Percentiles rank a stretch among this genome's conserved stretches.
These are phyloP conservation scores for Verticillium tricorpus DNA, from an alignment of 2,329 filamentous ascomycete species.

Conservation along the genomic window DNA sequence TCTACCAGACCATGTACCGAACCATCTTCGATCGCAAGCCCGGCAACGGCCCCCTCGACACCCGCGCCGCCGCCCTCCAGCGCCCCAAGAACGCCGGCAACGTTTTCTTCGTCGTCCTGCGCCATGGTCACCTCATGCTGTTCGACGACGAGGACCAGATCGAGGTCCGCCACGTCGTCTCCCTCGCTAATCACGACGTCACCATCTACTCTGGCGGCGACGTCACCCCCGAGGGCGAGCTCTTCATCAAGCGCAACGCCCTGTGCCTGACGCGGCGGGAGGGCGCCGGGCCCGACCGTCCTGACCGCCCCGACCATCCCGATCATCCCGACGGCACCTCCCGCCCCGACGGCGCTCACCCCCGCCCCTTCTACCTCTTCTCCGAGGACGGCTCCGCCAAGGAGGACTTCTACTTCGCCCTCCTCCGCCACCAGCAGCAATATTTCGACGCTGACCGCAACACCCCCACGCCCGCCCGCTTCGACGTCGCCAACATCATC, in stretches of 20 bases:
- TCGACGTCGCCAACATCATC: conserved; percentile 83
- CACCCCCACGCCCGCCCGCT: conserved; percentile 67
- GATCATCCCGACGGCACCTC: too few relatives aligned
- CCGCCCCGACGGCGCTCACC: conserved; percentile 47
- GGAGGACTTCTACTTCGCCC: conserved; percentile 95
- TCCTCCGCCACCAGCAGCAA: conserved; percentile 79
- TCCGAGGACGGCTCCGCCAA: conserved; percentile 94
- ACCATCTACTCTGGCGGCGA: conserved; percentile 79
- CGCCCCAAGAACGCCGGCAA: conserved; percentile 68
- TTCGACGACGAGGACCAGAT: conserved; percentile 95
- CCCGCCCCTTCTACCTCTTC: conserved; percentile 89
- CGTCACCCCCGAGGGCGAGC: conserved; percentile 78
- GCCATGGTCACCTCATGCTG: conserved; percentile 93
- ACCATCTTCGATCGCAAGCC: conserved; percentile 86
- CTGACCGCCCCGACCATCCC: too few relatives aligned
- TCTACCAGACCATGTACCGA: conserved; percentile 97
- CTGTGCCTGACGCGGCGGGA: conserved; percentile 70
- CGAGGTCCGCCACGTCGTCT: conserved; percentile 94
- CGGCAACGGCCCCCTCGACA: conserved; percentile 39
- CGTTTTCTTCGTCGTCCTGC: conserved; percentile 87
- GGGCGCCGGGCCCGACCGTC: conserved; percentile 45
- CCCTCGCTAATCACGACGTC: conserved; percentile 80
- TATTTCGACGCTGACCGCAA: conserved; percentile 50
- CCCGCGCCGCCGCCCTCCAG: conserved; percentile 42
- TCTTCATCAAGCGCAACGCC: conserved; percentile 94